Evolutionary conservation across 768 basidiomycete genomes (phyloP).

Genomic region (Termitomyces sp.): DNA sequence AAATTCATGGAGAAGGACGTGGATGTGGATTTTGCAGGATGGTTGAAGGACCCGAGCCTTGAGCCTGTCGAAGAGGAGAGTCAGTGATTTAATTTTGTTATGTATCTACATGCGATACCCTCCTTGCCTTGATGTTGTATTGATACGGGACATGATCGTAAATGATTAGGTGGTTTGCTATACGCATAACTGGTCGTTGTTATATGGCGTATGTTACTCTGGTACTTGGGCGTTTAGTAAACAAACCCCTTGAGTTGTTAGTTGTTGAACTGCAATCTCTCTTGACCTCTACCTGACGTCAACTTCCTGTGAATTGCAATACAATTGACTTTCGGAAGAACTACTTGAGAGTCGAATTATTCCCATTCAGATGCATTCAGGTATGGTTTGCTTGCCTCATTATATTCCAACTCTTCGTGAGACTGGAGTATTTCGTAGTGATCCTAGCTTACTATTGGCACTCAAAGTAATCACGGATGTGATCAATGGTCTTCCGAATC

Average conservation of each 20-base stretch:
- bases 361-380: background rate
- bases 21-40: conserved; percentile 52
- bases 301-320: background rate
- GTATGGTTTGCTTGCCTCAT: background rate
- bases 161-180: no score
- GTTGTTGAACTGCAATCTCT: no score
- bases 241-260: no score
- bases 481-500: no score
- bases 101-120: background rate
- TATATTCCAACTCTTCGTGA: no score
- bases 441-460: no score
- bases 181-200: no score
- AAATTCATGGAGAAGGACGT: conserved; percentile 54
- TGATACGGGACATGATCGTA: background rate
- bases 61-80: conserved; percentile 15
- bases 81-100: conserved; percentile 6
- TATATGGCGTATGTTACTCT: no score
- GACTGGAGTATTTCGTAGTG: background rate
- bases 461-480: no score
- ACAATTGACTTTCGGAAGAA: background rate
- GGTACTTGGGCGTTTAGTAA: no score
- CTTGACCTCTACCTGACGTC: background rate
- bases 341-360: background rate
- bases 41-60: conserved; percentile 37
- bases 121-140: background rate